phyloP scores from a whole-genome alignment of 306 rosid genomes.

The Cicer judaicum region DNA sequence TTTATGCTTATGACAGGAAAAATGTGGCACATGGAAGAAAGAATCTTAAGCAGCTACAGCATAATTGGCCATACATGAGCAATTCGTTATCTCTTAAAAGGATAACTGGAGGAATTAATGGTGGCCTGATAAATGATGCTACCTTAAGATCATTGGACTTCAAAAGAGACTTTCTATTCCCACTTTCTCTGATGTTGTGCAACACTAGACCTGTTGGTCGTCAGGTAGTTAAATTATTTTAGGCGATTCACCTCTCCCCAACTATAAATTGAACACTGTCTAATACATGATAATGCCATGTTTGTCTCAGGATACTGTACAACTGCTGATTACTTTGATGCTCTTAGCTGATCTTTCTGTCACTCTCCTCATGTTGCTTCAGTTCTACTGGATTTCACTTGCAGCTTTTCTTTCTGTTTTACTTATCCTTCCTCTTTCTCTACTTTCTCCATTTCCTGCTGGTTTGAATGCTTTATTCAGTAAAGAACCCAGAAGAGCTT shows the following conservation, averaged over 20 bases:
- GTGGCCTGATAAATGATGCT: slow-evolving; percentile 83
- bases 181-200: slow-evolving; percentile 78
- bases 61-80: slow-evolving; percentile 70
- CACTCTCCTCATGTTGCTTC: slow-evolving; percentile 90
- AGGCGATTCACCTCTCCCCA: slow-evolving; percentile 22
- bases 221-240: slow-evolving; percentile 62
- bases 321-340: slow-evolving; percentile 77
- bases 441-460: slow-evolving; percentile 95
- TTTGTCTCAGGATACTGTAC: slow-evolving; percentile 83
- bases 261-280: slow-evolving; percentile 37
- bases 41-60: slow-evolving; percentile 65
- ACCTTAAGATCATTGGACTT: slow-evolving; percentile 76
- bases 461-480: slow-evolving; percentile 97
- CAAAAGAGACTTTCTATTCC: slow-evolving; percentile 79
- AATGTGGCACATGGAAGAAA: slow-evolving; percentile 56
- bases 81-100: slow-evolving; percentile 80
- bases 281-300: slow-evolving; percentile 42
- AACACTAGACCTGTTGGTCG: slow-evolving; percentile 97
- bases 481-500: slow-evolving; percentile 89
- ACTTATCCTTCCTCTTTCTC: slow-evolving; percentile 89
- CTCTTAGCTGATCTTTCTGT: slow-evolving; percentile 87
- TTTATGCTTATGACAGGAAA: slow-evolving; percentile 56
- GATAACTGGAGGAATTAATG: slow-evolving; percentile 92
- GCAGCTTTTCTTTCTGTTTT: slow-evolving; percentile 89
- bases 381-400: slow-evolving; percentile 95